Base-by-base conservation (phyloP, 805 yeast genomes). In the Candida orba region DNA sequence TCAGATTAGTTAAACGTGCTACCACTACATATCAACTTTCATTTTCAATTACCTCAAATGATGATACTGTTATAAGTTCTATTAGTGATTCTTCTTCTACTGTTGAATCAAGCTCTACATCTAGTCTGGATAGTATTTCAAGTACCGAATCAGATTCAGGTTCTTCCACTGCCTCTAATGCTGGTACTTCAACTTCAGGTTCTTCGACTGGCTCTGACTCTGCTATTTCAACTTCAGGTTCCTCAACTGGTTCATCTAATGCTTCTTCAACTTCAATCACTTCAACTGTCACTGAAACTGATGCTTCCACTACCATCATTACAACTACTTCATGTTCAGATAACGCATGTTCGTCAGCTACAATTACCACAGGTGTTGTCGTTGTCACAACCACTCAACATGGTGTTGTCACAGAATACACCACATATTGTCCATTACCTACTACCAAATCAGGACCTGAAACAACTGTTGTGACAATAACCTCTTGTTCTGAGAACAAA, bases 401-500 rank as follows among this genome's bases (percentile, higher is more conserved):
- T 36, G 65, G 66, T 14, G 48, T 52, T 10, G 49, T 48, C n/a
- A 59, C 66, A 10, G 44, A 36, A 8, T 63, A 56, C 45, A 60
- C 67, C 29, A 66, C 71, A 13, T 65, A 64, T 60, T 64, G 69
- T 52, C 72, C 72, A 35, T 34, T 25, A 23, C 32, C 22, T 18
- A 12, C 43, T 22, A 31, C 45, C 8, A 4, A 23, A 18, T 22
- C 41, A 22, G 14, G 29, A 17, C 17, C 34, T 4, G 12, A 10
- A 20, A n/a, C 24, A 2, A 33, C 32, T 13, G 36, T 33, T 33
- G n/a, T 33, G 8, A 33, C 36, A 6, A 18, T 33, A 12, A 33
- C 36, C 9, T 18, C 36, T 18, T 33, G 36, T 18, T 6, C 23
- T 12, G 23, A 33, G 4, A 18, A 33, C 22, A 10, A 18, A 12